Evolutionary conservation across 1,284 basidiomycete genomes (phyloP).

Genomic region (Ceratobasidium sp.): DNA sequence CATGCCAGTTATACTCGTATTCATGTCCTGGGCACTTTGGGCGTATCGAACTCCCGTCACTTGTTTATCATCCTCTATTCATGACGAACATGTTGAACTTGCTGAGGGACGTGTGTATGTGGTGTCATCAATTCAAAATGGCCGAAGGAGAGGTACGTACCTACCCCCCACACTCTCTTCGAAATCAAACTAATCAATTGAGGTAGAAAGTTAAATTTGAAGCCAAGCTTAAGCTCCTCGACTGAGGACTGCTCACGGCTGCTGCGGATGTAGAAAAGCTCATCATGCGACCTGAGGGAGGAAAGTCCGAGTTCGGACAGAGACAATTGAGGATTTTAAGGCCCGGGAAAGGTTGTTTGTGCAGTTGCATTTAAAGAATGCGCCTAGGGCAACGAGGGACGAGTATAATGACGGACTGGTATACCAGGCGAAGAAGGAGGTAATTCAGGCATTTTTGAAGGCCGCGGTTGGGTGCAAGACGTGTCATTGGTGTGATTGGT

Average conservation of each 20-base stretch:
- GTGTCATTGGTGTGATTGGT: conserved; percentile 87
- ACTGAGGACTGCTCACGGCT: conserved; percentile 89
- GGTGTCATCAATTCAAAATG: conserved; percentile 95
- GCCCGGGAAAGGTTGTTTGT: conserved; percentile 82
- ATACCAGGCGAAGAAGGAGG: conserved; percentile 87
- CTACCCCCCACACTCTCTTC: conserved; percentile 1
- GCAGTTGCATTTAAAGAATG: conserved; percentile 70
- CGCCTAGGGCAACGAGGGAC: conserved; percentile 76
- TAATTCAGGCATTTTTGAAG: conserved; percentile 88
- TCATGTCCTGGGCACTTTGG: conserved; percentile 99
- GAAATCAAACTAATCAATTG: neutral
- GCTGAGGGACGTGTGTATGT: conserved; percentile 92
- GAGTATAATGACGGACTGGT: conserved; percentile 91
- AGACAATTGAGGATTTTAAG: conserved; percentile 75
- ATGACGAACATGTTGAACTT: conserved; percentile 93
- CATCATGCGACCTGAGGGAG: conserved; percentile 8
- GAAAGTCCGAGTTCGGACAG: conserved; percentile 60
- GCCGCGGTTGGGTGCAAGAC: conserved; percentile 71
- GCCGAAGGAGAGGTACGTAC: conserved; percentile 78
- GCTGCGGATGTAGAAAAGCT: conserved; percentile 83
- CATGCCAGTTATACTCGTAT: conserved; percentile 92
- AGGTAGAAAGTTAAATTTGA: conserved; percentile 82
- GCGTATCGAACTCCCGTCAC: conserved; percentile 97
- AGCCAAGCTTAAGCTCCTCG: conserved; percentile 90
- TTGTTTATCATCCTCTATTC: conserved; percentile 97